A percentile compares a stretch with the other conserved stretches of the same genome.
These are phyloP conservation scores for Pelagophyceae sp. DNA, from an alignment of 352 stramenopile genomes.

Conservation along the genomic window DNA sequence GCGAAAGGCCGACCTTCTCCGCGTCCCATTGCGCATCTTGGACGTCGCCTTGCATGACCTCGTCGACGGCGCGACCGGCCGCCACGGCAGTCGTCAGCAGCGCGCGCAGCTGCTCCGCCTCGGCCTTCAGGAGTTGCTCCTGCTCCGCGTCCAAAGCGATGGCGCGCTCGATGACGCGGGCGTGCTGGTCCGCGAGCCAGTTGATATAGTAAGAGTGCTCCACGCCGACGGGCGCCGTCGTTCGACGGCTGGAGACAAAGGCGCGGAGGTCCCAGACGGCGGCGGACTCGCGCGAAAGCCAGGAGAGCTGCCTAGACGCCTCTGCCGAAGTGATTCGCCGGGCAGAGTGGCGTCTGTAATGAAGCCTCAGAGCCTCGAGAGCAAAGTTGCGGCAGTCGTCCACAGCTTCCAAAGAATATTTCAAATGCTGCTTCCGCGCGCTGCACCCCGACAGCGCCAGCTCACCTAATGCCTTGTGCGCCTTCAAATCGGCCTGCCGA, in stretches of 20 bases:
- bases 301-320: not conserved
- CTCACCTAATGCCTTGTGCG: not conserved
- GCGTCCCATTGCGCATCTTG: slow-evolving; percentile 20
- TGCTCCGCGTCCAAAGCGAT: slow-evolving; percentile 27
- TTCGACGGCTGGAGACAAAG: not conserved
- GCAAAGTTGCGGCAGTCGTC: not conserved
- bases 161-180: not conserved
- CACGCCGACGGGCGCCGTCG: not conserved
- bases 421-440: not conserved
- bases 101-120: not conserved
- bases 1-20: slow-evolving; percentile 21
- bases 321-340: not conserved
- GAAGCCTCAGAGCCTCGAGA: not conserved
- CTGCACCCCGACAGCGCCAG: not conserved
- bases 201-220: slow-evolving; percentile 19
- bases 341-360: slow-evolving; percentile 10
- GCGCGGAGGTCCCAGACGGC: not conserved
- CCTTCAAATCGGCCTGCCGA: not conserved
- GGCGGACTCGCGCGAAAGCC: not conserved
- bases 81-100: not conserved
- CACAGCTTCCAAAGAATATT: not conserved
- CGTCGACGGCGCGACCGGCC: slow-evolving; percentile 9
- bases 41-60: slow-evolving; percentile 2
- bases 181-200: slow-evolving; percentile 19
- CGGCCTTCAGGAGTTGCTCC: slow-evolving; percentile 18